phyloP scores from a whole-genome alignment of 208 protist genomes.

The Wallacemonas sp. region DNA sequence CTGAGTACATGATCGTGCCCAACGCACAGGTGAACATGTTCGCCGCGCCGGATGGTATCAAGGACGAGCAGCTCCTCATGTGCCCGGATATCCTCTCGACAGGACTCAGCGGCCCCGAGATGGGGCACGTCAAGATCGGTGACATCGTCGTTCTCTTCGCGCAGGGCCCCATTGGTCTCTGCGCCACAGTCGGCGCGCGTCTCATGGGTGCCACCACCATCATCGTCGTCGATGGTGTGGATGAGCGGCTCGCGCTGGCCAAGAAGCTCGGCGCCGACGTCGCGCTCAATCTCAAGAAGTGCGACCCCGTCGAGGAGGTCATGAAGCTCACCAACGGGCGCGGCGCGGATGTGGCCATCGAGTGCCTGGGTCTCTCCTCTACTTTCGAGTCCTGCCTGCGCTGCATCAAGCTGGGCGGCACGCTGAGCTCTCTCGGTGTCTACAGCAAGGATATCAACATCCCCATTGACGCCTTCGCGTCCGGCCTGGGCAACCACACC shows the following conservation, averaged over 20 bases:
- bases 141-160: conserved; percentile 36
- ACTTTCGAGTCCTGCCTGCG: conserved; percentile 36
- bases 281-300: conserved; percentile 36
- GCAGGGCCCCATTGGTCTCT: conserved; percentile 37
- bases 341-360: conserved; percentile 40
- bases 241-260: conserved; percentile 24
- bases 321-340: conserved; percentile 31
- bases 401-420: conserved; percentile 32
- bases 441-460: conserved; percentile 30
- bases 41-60: conserved; percentile 22
- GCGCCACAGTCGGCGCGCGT: conserved; percentile 24
- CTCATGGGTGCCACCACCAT: conserved; percentile 35
- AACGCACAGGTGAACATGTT: conserved; percentile 24
- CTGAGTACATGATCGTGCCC: conserved; percentile 35
- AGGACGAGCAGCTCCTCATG: conserved; percentile 39
- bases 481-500: conserved; percentile 25
- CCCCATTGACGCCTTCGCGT: conserved; percentile 26
- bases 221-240: conserved; percentile 27
- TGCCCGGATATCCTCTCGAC: conserved; percentile 40
- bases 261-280: conserved; percentile 33
- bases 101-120: conserved; percentile 24
- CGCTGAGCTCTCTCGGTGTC: conserved; percentile 35
- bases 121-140: conserved; percentile 26
- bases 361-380: conserved; percentile 22
- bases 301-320: conserved; percentile 33